phyloP scores from a whole-genome alignment of 495 filamentous ascomycete species.

The Staphylotrichum tortipilum region DNA sequence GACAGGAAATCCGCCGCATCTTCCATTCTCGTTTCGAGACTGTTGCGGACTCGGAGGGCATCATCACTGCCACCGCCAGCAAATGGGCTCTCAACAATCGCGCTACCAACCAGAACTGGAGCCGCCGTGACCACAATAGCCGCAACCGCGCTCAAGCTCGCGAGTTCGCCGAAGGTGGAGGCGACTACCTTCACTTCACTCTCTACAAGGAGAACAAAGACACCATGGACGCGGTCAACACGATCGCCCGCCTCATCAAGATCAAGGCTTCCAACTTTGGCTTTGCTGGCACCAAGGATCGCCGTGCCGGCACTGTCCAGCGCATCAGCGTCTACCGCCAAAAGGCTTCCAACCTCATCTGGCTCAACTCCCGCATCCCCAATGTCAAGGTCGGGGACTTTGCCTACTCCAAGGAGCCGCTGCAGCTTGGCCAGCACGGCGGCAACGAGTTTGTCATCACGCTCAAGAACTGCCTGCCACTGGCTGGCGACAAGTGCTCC shows the following conservation, averaged over 20 bases:
- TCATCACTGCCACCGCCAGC: constrained; percentile 29
- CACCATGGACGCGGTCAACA: constrained; percentile 83
- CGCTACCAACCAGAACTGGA: constrained; percentile 8
- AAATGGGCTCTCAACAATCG: constrained; percentile 12
- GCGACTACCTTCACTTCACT: constrained; percentile 81
- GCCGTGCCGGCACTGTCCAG: constrained; percentile 80
- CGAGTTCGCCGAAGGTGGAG: constrained; percentile 43
- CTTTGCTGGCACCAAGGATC: constrained; percentile 92
- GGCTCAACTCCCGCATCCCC: constrained; percentile 53
- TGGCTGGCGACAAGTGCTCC: constrained; percentile 36
- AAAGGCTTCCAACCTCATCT: constrained; percentile 51
- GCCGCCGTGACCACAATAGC: constrained; percentile 21
- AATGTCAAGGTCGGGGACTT: constrained; percentile 68
- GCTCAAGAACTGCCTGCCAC: constrained; percentile 68
- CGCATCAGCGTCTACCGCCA: constrained; percentile 65
- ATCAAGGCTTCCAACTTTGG: constrained; percentile 61
- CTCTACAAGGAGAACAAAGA: constrained; percentile 98
- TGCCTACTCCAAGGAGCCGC: constrained; percentile 54
- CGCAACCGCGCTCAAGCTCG: constrained; percentile 9
- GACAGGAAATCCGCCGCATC: constrained; percentile 38
- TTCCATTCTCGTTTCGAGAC: constrained; percentile 29
- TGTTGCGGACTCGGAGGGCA: constrained; percentile 15
- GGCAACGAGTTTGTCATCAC: constrained; percentile 93
- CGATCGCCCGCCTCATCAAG: constrained; percentile 59
- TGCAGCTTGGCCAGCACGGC: constrained; percentile 71